Evolutionary conservation across 1,284 basidiomycete species (phyloP), one percentile per base, ranked within the genome.

Genomic region (Sanguinoderma infundibulare): DNA sequence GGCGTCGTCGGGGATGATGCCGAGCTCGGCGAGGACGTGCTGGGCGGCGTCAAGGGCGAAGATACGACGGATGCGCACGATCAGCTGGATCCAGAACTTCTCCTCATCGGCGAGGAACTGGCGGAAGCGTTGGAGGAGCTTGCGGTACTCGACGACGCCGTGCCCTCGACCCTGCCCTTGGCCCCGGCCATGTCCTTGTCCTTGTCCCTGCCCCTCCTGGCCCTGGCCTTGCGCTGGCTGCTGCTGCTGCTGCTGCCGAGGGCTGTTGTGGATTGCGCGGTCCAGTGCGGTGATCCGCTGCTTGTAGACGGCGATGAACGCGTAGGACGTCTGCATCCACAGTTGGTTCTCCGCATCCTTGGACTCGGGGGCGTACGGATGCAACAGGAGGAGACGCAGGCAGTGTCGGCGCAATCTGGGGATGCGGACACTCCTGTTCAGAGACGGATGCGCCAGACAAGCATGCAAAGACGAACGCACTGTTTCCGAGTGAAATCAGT

Each of bases 301-400:
- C 70, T 96, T 95, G 80, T 95, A 97, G 35, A 85, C 81, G 28
- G 89, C 79, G 68, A 98, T 98, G 75, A 96, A 86, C 39, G 86
- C 81, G 77, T 98, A 93, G 22, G 94, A 93, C 0, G 95, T 97
- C 70, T 94, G 89, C 84, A 95, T 91, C 95, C 96, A 98, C 10
- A 98, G 82, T 59, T 90, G 86, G 49, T 83, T 90, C 71, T 96
- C 93, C 46, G 90, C 86, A 76, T 92, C 90, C 73, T 90, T 89
- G 38, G 91, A 87, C 73, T 94, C 90, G 51, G 84, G 86, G 49
- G 87, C 83, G 63, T 87, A 87, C 0, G 93, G 90, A 70, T 94
- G 83, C 26, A 87, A 76, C 67, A 96, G 87, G 20, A 97, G 81
- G 34, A 96, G 77, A 36, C 83, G 85, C 53, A 95, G 80, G 74